Percentiles rank a stretch among this genome's conserved stretches.
These are phyloP conservation scores for Phialophora tarda DNA, from an alignment of 2,329 filamentous ascomycete genomes.

Conservation along the genomic window DNA sequence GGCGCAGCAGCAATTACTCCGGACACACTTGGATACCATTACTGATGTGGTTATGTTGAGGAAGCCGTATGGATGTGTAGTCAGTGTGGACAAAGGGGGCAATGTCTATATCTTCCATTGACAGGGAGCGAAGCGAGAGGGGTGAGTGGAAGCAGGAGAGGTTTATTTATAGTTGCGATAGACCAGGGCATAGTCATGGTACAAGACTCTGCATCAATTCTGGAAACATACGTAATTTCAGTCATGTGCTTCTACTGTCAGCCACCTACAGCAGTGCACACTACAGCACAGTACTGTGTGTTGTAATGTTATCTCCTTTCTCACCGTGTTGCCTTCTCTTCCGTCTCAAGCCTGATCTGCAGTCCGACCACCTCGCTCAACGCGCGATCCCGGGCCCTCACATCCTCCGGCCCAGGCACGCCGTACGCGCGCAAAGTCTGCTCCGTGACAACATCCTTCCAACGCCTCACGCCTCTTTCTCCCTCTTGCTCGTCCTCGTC, in stretches of 20 bases:
- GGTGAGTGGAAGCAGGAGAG: background rate
- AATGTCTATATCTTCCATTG: constrained; percentile 82
- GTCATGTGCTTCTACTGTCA: background rate
- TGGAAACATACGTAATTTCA: no score
- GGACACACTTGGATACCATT: constrained; percentile 85
- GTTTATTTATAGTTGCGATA: no score
- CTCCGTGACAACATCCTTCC: constrained; percentile 29
- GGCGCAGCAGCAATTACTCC: constrained; percentile 84
- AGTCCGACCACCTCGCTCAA: constrained; percentile 23
- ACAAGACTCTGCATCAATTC: no score
- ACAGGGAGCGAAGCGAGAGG: constrained; percentile 15
- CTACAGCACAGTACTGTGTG: no score
- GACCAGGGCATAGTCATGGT: no score
- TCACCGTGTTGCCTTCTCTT: background rate
- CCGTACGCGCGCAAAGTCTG: constrained; percentile 34
- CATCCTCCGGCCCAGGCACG: constrained; percentile 23
- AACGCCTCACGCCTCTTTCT: background rate
- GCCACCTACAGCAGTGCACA: background rate
- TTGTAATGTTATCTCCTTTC: no score
- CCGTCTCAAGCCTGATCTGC: constrained; percentile 19
- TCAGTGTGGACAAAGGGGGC: constrained; percentile 87
- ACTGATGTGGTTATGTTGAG: constrained; percentile 88
- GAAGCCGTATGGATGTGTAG: constrained; percentile 87
- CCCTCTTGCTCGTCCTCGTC: no score
- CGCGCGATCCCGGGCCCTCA: constrained; percentile 24